Evolutionary conservation across 2,329 filamentous ascomycete species (phyloP), one percentile per base, ranked within the genome.

Genomic region (Alternaria sp.): DNA sequence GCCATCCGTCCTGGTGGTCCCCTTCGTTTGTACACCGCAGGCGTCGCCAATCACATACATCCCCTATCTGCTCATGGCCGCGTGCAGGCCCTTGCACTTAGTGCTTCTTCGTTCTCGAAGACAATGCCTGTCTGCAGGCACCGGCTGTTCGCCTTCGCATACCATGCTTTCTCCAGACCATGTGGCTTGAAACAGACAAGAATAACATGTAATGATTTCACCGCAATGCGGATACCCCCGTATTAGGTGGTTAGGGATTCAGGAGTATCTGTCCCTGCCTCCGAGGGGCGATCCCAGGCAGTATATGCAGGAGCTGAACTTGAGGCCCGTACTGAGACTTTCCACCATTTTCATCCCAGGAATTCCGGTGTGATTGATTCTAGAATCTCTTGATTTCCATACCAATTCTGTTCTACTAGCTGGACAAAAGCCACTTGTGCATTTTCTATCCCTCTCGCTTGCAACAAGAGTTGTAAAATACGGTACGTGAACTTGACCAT

Each of bases 111-210:
- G 38, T 61, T 52, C 57, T 58, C 38, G 58, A 54, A 54, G 42
- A 57, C 61, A 24, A 65, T 68, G 57, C 65, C 64, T 65, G 67
- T 43, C 64, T 67, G 62, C 57, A 63, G 44, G 53, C 51, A 53
- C 62, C 57, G 51, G 56, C 43, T 63, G 61, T 61, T 59, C 54
- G 41, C 47, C 44, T 48, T 61, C 46, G 61, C 53, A 49, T 48
- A 14, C 54, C 38, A 56, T 55, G 53, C 49, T 47, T 52, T 52
- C 56, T 30, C 26, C 39, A 44, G 63, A 51, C 24, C 36, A 28
- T 39, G 56, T 63, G 62, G 64, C 67, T 63, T 57, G 52, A 22
- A 48, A 49, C 42, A 51, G 49, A 52, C 44, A 43, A 43, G 55
- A 54, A 56, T 51, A 57, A 49, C 41, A 39, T 54, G 46, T 22